Percentiles rank a stretch among this genome's conserved stretches.
phyloP scores from a whole-genome alignment of 352 stramenopile species.

The Pythium vanterpoolii region DNA sequence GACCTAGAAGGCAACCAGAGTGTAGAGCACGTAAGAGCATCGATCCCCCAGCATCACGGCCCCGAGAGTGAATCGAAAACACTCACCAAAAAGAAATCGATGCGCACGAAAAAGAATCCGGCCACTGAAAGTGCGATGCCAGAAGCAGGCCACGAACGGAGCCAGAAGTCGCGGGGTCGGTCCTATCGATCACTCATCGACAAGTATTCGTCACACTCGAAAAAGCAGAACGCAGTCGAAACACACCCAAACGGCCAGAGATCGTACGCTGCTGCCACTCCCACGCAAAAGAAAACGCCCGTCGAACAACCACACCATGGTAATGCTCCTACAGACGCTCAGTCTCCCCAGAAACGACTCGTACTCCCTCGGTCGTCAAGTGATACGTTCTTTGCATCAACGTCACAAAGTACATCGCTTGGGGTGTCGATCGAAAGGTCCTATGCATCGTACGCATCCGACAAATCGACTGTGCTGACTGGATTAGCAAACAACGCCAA shows the following conservation, averaged over 20 bases:
- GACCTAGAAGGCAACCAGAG: not conserved
- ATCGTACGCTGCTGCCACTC: not conserved
- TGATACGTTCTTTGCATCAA: not conserved
- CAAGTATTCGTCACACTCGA: slow-evolving; percentile 13
- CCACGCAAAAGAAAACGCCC: not conserved
- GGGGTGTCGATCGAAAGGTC: not conserved
- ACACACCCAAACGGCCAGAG: not conserved
- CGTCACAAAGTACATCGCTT: not conserved
- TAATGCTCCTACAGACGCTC: not conserved
- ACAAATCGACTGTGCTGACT: not conserved
- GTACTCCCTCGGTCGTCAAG: not conserved
- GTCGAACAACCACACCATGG: not conserved
- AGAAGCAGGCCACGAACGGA: not conserved
- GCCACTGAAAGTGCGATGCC: not conserved
- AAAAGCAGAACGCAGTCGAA: not conserved
- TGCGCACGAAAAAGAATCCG: not conserved
- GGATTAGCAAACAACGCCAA: not conserved
- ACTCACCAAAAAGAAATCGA: slow-evolving; percentile 7
- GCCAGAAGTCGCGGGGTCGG: not conserved
- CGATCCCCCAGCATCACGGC: not conserved
- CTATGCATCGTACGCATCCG: not conserved
- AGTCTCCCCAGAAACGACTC: slow-evolving; percentile 1
- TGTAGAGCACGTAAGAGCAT: not conserved
- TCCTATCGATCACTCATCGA: slow-evolving; percentile 19
- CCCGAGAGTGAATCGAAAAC: not conserved